Percentiles rank a stretch among this genome's conserved stretches.
phyloP scores from a whole-genome alignment of 176 grass and related monocot species.

The Musa troglodytarum region DNA sequence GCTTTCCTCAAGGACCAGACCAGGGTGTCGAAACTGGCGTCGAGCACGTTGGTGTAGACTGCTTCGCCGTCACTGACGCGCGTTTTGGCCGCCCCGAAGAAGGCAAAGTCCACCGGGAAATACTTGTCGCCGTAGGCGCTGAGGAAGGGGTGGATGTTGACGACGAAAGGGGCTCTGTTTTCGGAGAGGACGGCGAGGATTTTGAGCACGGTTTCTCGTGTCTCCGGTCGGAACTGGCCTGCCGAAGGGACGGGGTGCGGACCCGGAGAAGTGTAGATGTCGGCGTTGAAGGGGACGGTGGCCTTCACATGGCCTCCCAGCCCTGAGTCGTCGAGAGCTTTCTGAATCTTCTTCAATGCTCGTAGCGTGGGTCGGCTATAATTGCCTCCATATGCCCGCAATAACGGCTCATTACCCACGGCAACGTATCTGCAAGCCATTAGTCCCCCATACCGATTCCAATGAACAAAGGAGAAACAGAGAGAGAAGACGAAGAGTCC shows the following conservation, averaged over 20 bases:
- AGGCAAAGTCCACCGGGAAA: slow-evolving; percentile 8
- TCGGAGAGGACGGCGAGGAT: background rate
- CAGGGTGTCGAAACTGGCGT: slow-evolving; percentile 6
- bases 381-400: background rate
- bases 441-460: too few relatives aligned
- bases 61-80: background rate
- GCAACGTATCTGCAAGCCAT: background rate
- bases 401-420: background rate
- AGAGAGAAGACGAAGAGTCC: too few relatives aligned
- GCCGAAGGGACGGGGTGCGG: background rate
- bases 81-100: background rate
- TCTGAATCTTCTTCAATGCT: slow-evolving; percentile 5
- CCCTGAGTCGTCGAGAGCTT: background rate
- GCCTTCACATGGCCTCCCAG: background rate
- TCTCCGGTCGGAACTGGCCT: background rate
- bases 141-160: slow-evolving; percentile 19
- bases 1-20: background rate
- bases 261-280: background rate
- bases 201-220: background rate
- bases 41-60: slow-evolving; percentile 3
- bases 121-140: background rate
- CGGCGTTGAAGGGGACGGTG: background rate
- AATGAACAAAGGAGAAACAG: too few relatives aligned
- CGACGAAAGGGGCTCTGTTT: background rate
- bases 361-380: background rate